Evolutionary conservation across 75 land plant genomes (phyloP).

Genomic region (Sequoia sempervirens): DNA sequence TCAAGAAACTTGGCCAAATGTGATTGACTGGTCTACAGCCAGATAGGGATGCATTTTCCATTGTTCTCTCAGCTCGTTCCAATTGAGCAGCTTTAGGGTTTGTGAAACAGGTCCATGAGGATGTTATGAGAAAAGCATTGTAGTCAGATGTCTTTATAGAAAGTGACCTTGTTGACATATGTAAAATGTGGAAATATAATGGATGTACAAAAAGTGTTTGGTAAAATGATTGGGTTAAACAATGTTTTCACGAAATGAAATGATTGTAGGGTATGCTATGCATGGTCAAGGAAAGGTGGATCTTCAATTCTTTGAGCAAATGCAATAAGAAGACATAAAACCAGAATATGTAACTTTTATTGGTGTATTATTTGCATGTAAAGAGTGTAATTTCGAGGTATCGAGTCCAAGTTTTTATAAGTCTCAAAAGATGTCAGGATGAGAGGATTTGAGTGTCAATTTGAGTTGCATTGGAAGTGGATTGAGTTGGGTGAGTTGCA

Average conservation of each 20-base stretch:
- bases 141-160: conserved; percentile 40
- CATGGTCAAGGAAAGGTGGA: conserved; percentile 10
- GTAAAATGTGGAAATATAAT: conserved; percentile 46
- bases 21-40: conserved; percentile 13
- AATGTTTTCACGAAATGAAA: too few species aligned
- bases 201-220: conserved; percentile 38
- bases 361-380: conserved; percentile 15
- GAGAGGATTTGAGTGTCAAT: too few species aligned
- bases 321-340: conserved; percentile 14
- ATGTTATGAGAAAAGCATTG: conserved; percentile 33
- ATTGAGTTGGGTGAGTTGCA: too few species aligned
- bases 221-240: conserved; percentile 17
- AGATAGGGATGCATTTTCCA: conserved; percentile 43
- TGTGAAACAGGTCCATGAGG: conserved; percentile 35
- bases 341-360: conserved; percentile 16
- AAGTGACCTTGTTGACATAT: conserved; percentile 56
- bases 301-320: conserved; percentile 13
- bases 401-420: too few species aligned
- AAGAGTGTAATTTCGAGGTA: too few species aligned
- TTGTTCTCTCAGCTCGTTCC: conserved; percentile 50
- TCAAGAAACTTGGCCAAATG: conserved; percentile 41
- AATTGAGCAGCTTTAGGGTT: conserved; percentile 20
- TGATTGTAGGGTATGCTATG: too few species aligned
- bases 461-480: too few species aligned
- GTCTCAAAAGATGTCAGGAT: too few species aligned